These are phyloP conservation scores for Guadua angustifolia DNA, from an alignment of 176 grass and related monocot species.

Conservation along the genomic window DNA sequence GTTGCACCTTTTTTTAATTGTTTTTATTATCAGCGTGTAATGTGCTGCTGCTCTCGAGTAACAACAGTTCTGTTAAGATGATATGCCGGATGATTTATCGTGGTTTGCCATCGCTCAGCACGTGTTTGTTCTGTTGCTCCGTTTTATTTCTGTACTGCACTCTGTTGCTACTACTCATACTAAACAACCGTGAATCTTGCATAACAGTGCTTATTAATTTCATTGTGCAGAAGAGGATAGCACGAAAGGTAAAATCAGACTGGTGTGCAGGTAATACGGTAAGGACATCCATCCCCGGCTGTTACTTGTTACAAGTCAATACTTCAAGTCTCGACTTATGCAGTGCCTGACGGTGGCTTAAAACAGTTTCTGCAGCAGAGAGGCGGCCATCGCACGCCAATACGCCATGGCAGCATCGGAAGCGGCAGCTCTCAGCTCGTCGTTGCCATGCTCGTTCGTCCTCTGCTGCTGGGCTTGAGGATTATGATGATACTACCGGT, in stretches of 20 bases:
- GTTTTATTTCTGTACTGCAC: not conserved
- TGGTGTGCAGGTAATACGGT: not conserved
- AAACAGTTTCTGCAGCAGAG: too few species aligned
- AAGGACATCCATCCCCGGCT: not conserved
- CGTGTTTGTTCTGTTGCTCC: not conserved
- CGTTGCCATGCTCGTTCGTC: too few species aligned
- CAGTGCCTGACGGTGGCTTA: too few species aligned
- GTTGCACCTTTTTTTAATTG: not conserved
- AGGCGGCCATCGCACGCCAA: too few species aligned
- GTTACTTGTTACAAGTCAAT: too few species aligned
- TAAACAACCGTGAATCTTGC: not conserved
- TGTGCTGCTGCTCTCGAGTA: slow-evolving; percentile 1
- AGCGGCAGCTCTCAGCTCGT: too few species aligned
- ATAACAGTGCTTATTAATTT: not conserved
- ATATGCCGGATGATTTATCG: not conserved
- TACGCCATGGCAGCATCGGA: too few species aligned
- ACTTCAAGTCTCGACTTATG: too few species aligned
- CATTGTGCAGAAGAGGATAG: not conserved
- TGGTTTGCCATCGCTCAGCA: not conserved
- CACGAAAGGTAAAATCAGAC: not conserved
- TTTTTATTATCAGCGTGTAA: not conserved
- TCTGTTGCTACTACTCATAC: too few species aligned
- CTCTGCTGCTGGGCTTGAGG: too few species aligned
- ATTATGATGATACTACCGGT: too few species aligned
- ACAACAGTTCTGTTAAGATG: not conserved